Conservation (phyloP, 495 filamentous ascomycete genomes). For the Ascobolus immersus region DNA sequence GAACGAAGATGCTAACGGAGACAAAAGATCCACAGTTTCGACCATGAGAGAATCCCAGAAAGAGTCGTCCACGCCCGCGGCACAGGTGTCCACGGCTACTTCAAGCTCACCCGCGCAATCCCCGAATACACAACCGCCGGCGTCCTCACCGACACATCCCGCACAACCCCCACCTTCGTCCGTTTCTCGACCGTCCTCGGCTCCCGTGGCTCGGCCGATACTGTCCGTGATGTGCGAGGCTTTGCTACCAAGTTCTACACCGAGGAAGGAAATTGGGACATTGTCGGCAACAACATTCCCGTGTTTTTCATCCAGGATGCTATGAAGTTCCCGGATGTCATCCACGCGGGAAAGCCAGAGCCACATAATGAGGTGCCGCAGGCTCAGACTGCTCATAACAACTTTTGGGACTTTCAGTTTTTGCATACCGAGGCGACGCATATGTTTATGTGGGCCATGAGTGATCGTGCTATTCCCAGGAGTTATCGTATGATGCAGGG, state of each 20-base stretch:
- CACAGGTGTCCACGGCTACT: slow-evolving; percentile 50
- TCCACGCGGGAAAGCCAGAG: slow-evolving; percentile 60
- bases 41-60: slow-evolving; percentile 73
- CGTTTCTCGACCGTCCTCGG: slow-evolving; percentile 71
- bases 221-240: slow-evolving; percentile 56
- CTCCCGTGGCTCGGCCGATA: slow-evolving; percentile 51
- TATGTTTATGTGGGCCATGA: slow-evolving; percentile 67
- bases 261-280: slow-evolving; percentile 24
- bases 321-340: slow-evolving; percentile 49
- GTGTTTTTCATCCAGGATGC: slow-evolving; percentile 35
- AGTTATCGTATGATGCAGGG: slow-evolving; percentile 79
- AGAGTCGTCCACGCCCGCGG: slow-evolving; percentile 76
- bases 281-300: slow-evolving; percentile 17
- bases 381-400: slow-evolving; percentile 20
- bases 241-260: slow-evolving; percentile 61
- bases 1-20: slow-evolving; percentile 1
- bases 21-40: slow-evolving; percentile 47
- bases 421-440: slow-evolving; percentile 53
- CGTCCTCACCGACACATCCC: slow-evolving; percentile 53
- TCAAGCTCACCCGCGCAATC: slow-evolving; percentile 37
- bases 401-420: slow-evolving; percentile 35
- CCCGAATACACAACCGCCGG: slow-evolving; percentile 41
- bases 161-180: slow-evolving; percentile 53
- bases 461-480: slow-evolving; percentile 52
- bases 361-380: slow-evolving; percentile 48